Conservation (phyloP, 768 basidiomycete genomes). For the Trametes sanguinea region DNA sequence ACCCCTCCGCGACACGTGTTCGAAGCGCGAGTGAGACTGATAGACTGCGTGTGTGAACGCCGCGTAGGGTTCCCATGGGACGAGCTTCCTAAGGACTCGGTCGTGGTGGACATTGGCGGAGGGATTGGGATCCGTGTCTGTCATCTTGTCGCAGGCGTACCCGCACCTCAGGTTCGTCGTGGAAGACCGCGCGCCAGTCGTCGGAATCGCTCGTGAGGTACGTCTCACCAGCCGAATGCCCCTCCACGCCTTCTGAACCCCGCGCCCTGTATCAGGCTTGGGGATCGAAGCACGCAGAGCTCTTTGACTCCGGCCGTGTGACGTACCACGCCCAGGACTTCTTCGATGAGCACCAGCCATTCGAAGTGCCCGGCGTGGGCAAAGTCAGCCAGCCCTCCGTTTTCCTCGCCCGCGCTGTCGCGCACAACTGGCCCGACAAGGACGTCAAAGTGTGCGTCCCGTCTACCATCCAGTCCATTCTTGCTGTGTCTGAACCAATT, state of each 20-base stretch:
- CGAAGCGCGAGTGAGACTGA: not conserved
- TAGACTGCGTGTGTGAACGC: not conserved
- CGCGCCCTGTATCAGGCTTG: not conserved
- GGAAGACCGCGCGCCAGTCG: conserved; percentile 17
- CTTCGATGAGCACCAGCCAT: conserved; percentile 11
- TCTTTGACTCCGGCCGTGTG: conserved; percentile 17
- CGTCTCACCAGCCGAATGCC: not conserved
- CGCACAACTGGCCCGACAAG: conserved; percentile 21
- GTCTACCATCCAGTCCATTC: too few relatives aligned
- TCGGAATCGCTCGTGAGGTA: conserved; percentile 41
- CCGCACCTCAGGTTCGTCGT: conserved; percentile 23
- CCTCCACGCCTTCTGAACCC: not conserved
- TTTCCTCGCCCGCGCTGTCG: conserved; percentile 14
- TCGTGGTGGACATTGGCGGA: conserved; percentile 25
- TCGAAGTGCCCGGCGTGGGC: conserved; percentile 14
- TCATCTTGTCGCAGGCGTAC: conserved; percentile 21
- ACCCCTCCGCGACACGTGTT: not conserved
- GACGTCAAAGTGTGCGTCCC: conserved; percentile 2
- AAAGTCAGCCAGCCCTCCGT: conserved; percentile 8
- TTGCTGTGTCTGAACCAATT: too few relatives aligned
- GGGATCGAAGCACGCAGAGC: conserved; percentile 14
- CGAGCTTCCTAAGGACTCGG: conserved; percentile 14
- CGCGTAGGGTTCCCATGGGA: conserved; percentile 23
- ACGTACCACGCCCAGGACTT: conserved; percentile 17
- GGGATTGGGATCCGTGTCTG: conserved; percentile 24